phyloP scores from a whole-genome alignment of 495 filamentous ascomycete species.

The Niebla homalea region DNA sequence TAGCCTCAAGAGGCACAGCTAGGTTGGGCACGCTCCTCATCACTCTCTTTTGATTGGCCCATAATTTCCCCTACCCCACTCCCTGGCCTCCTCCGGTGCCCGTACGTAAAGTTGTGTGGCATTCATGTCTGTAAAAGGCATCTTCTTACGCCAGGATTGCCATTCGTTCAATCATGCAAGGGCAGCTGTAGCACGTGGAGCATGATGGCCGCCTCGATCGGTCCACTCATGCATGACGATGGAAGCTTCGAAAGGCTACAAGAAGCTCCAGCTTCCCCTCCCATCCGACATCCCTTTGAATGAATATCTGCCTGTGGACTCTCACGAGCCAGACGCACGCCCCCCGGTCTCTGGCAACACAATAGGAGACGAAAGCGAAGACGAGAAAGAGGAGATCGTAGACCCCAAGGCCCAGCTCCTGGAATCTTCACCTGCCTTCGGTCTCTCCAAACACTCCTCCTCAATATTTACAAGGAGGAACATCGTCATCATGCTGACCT shows the following conservation, averaged over 20 bases:
- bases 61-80: too few species aligned
- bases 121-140: not conserved
- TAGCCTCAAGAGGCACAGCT: too few species aligned
- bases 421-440: not conserved
- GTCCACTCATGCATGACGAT: too few species aligned
- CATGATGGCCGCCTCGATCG: not conserved
- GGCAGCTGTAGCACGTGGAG: not conserved
- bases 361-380: not conserved
- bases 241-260: constrained; percentile 1
- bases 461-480: not conserved
- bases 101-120: too few species aligned
- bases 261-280: constrained; percentile 6
- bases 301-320: too few species aligned
- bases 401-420: not conserved
- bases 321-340: too few species aligned
- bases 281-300: too few species aligned
- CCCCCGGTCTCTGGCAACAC: too few species aligned
- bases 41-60: too few species aligned
- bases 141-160: not conserved
- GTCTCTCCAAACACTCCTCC: not conserved
- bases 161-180: not conserved
- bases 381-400: not conserved
- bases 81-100: too few species aligned
- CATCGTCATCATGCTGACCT: constrained; percentile 1
- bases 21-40: too few species aligned